A percentile compares a stretch with the other conserved stretches of the same genome.
Evolutionary conservation across 257 asterid species (phyloP).

Genomic region (Nicotiana tabacum): DNA sequence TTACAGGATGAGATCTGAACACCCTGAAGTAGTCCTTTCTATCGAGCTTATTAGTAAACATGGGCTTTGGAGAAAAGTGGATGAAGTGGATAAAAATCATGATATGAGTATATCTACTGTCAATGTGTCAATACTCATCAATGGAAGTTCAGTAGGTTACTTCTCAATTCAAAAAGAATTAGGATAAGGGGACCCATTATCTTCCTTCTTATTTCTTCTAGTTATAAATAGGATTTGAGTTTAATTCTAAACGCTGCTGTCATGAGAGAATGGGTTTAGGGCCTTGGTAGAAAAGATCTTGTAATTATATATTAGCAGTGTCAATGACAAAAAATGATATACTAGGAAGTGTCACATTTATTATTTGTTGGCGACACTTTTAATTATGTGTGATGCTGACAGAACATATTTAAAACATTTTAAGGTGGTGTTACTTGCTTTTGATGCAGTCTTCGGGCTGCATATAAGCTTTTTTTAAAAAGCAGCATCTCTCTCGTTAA

Average conservation of each 20-base stretch:
- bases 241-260: too few relatives aligned
- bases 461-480: background rate
- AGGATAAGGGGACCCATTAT: background rate
- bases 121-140: background rate
- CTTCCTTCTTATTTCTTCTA: background rate
- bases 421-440: background rate
- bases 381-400: background rate
- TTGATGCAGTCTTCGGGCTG: background rate
- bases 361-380: background rate
- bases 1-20: background rate
- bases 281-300: background rate
- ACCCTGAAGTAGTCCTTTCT: background rate
- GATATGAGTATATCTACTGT: background rate
- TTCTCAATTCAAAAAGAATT: background rate
- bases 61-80: background rate
- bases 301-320: background rate
- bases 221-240: background rate
- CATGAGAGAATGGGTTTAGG: background rate
- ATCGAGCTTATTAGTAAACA: background rate
- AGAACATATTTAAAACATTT: background rate
- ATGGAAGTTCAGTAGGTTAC: background rate
- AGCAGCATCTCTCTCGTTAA: background rate
- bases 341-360: background rate
- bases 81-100: background rate
- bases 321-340: background rate